Percentiles rank a stretch among this genome's conserved stretches.
Evolutionary conservation across 805 yeast genomes (phyloP).

Genomic region (Saturnispora mendoncae): DNA sequence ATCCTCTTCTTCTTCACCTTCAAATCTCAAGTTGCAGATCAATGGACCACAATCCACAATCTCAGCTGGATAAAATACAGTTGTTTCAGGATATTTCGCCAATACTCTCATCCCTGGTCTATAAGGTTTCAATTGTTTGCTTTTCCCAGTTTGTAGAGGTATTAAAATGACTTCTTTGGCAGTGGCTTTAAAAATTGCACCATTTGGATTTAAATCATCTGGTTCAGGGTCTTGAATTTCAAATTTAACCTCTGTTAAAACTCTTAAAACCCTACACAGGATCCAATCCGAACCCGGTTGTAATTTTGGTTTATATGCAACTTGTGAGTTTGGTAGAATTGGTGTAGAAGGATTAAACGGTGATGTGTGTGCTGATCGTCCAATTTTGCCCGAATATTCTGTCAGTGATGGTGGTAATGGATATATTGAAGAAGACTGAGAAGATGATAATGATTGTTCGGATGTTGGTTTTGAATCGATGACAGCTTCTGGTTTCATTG

Average conservation of each 20-base stretch:
- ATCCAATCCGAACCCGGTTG: slow-evolving; percentile 81
- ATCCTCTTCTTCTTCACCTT: slow-evolving; percentile 94
- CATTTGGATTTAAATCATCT: slow-evolving; percentile 83
- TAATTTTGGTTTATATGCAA: slow-evolving; percentile 72
- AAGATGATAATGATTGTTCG: neutral
- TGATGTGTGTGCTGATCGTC: slow-evolving; percentile 17
- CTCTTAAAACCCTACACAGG: slow-evolving; percentile 79
- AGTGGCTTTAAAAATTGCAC: slow-evolving; percentile 73
- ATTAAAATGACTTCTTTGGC: slow-evolving; percentile 73
- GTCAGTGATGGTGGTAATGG: slow-evolving; percentile 14
- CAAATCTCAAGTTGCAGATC: slow-evolving; percentile 71
- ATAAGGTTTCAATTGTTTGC: slow-evolving; percentile 37
- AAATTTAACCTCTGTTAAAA: slow-evolving; percentile 40
- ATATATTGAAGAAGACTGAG: slow-evolving; percentile 2
- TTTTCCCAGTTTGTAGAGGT: slow-evolving; percentile 29
- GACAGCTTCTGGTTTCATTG: neutral
- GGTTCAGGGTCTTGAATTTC: slow-evolving; percentile 98
- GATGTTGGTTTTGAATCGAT: neutral
- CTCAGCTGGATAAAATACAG: slow-evolving; percentile 92
- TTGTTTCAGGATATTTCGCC: slow-evolving; percentile 95
- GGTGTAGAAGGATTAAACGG: slow-evolving; percentile 19
- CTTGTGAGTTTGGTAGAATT: slow-evolving; percentile 53
- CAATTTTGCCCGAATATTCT: slow-evolving; percentile 13
- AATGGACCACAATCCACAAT: slow-evolving; percentile 78
- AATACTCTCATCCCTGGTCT: slow-evolving; percentile 75